A percentile compares a stretch with the other conserved stretches of the same genome.
Conservation (phyloP, 352 stramenopile genomes). For the Globisporangium perplexum region DNA sequence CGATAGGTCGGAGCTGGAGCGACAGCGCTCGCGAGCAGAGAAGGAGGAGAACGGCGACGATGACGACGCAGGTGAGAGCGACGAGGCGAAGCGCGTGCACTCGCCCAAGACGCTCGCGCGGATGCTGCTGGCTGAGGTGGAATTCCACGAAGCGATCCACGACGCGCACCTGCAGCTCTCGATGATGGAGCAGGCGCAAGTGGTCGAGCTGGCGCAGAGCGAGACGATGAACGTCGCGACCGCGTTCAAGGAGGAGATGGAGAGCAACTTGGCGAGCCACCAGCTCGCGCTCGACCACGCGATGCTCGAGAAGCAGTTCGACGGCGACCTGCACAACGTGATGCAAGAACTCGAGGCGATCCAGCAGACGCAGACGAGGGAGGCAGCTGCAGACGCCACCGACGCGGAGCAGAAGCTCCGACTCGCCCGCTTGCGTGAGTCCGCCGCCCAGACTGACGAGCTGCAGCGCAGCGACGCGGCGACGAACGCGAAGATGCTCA, state of each 20-base stretch:
- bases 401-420: conserved; percentile 20
- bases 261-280: conserved; percentile 32
- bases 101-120: conserved; percentile 46
- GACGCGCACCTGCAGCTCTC: conserved; percentile 54
- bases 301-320: conserved; percentile 40
- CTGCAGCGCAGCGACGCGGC: conserved; percentile 21
- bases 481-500: conserved; percentile 29
- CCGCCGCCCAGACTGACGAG: conserved; percentile 44
- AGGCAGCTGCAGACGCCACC: conserved; percentile 8
- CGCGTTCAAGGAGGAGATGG: conserved; percentile 69
- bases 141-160: conserved; percentile 62
- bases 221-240: conserved; percentile 46
- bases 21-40: neutral
- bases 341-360: conserved; percentile 32
- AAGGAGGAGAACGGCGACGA: conserved; percentile 10
- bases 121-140: conserved; percentile 49
- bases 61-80: conserved; percentile 10
- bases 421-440: conserved; percentile 32
- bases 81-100: conserved; percentile 15
- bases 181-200: conserved; percentile 51
- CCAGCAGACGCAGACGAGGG: conserved; percentile 24
- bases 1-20: conserved; percentile 10
- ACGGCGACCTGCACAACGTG: conserved; percentile 37
- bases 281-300: conserved; percentile 46
- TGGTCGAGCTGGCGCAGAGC: conserved; percentile 41